Evolutionary conservation across 352 stramenopile species (phyloP).

Genomic region (Hyaloperonospora brassicae): DNA sequence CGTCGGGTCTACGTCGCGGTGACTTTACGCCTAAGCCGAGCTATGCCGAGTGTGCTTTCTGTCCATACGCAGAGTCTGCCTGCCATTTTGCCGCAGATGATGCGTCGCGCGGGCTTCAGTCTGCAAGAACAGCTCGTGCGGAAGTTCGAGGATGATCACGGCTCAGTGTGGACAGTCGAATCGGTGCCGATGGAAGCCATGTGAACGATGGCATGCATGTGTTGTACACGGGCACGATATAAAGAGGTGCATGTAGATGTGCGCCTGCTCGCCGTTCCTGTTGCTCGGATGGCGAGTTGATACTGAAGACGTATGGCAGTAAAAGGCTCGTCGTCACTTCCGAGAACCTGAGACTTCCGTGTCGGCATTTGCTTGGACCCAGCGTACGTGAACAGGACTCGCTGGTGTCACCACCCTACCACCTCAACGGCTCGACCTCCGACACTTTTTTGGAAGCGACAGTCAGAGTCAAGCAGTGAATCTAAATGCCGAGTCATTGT

Average conservation of each 20-base stretch:
- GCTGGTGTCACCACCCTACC: slow-evolving; percentile 14
- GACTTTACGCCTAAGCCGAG: slow-evolving; percentile 47
- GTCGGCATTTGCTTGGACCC: slow-evolving; percentile 47
- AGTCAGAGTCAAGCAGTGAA: too few relatives aligned
- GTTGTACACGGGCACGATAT: slow-evolving; percentile 12
- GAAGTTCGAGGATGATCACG: slow-evolving; percentile 2
- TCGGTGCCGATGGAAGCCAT: background rate
- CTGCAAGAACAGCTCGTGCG: slow-evolving; percentile 2
- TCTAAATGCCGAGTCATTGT: too few relatives aligned
- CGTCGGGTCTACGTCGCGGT: slow-evolving; percentile 30
- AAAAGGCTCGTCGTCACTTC: slow-evolving; percentile 17
- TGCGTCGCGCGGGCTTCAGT: slow-evolving; percentile 12
- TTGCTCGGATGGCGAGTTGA: slow-evolving; percentile 14
- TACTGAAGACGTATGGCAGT: background rate
- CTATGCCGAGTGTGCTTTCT: slow-evolving; percentile 64
- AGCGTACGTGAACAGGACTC: slow-evolving; percentile 50
- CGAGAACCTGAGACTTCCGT: slow-evolving; percentile 30
- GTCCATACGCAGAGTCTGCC: slow-evolving; percentile 54
- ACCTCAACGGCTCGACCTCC: too few relatives aligned
- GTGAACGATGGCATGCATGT: slow-evolving; percentile 5
- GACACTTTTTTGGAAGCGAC: too few relatives aligned
- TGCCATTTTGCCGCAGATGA: slow-evolving; percentile 32
- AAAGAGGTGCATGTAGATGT: background rate
- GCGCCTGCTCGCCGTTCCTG: background rate
- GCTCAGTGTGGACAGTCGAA: background rate